A percentile compares a stretch with the other conserved stretches of the same genome.
Evolutionary conservation across 2,329 filamentous ascomycete species (phyloP).

Genomic region (Apiospora rasikravindrae): DNA sequence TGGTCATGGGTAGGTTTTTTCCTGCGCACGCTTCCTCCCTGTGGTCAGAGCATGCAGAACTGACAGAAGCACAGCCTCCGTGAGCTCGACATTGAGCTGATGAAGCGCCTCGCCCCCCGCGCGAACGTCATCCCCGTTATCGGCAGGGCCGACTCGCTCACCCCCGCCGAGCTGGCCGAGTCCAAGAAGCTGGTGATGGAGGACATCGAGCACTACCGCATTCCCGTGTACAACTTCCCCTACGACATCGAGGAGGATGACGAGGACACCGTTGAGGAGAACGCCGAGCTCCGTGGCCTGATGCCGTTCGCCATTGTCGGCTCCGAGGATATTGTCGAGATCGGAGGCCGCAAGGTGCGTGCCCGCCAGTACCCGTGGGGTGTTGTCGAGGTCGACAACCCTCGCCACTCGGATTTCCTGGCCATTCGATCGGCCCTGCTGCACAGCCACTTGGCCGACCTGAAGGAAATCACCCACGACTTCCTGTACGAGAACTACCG

Average conservation of each 20-base stretch:
- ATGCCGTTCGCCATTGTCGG: conserved; percentile 99
- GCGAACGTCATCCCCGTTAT: conserved; percentile 99
- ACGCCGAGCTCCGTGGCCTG: conserved; percentile 92
- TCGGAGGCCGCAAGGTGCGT: conserved; percentile 88
- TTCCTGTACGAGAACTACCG: conserved; percentile 99
- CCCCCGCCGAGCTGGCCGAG: conserved; percentile 93
- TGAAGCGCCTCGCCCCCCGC: conserved; percentile 97
- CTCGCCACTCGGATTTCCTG: conserved; percentile 97
- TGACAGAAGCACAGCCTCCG: conserved; percentile 69
- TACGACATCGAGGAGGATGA: conserved; percentile 99
- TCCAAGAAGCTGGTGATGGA: conserved; percentile 99
- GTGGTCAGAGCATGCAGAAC: background rate
- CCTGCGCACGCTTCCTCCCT: conserved; percentile 4
- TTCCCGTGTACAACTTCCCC: conserved; percentile 99
- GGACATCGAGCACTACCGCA: conserved; percentile 99
- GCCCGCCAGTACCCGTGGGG: conserved; percentile 99
- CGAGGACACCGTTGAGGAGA: conserved; percentile 98
- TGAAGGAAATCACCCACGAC: conserved; percentile 99
- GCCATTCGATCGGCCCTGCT: conserved; percentile 95
- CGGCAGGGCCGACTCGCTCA: conserved; percentile 96
- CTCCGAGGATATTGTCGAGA: conserved; percentile 93
- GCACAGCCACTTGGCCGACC: conserved; percentile 95
- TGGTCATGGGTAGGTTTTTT: conserved; percentile 76
- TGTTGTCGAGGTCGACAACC: conserved; percentile 98
- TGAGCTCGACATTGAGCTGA: conserved; percentile 98